Evolutionary conservation across 345 rosid species (phyloP), one percentile per base, ranked within the genome.

Genomic region (Brassica carinata): DNA sequence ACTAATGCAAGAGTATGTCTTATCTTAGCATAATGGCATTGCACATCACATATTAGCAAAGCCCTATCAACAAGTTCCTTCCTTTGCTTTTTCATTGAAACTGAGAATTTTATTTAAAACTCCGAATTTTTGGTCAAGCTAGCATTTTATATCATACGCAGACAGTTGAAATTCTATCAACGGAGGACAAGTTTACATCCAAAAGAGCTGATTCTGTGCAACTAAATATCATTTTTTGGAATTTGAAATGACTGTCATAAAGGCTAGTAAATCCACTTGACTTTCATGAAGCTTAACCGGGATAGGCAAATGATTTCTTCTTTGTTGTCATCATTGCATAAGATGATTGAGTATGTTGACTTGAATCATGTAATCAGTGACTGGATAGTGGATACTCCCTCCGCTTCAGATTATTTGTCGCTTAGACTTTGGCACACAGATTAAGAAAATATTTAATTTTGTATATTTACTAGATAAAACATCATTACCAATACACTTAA

Each of bases 11-110:
- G 19, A 71, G 14, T 11, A 40, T 43, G 64, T 58, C 64, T 71
- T 69, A 5, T 27, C 63, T 64, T 71, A 18, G 73, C 79, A 48
- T 79, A 3, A 33, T 64, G 64, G n/a, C 81, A 71, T 36, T 66
- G 55, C 48, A 1, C 27, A 74, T 73, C 62, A 61, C 61, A 73
- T 66, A 30, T 15, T 68, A 19, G 15, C 63, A 13, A 23, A 51
- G 57, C 31, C 57, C 6, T 5, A 53, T 53, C 58, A 11, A 43
- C 74, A 45, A 40, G 19, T 63, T 61, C 10, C 26, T 23, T 23
- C 10, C 36, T 55, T 26, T 36, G 58, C 58, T 14, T 26, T 55
- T 9, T 30, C 64, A 1, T 7, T 53, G 53, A 75, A 17, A 27
- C 69, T n/a, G 18, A 4, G 8, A 74, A 17, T 6, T 2, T 64